Evolutionary conservation across 805 yeast genomes (phyloP), one percentile per base, ranked within the genome.

Genomic region (Hanseniaspora meyeri): DNA sequence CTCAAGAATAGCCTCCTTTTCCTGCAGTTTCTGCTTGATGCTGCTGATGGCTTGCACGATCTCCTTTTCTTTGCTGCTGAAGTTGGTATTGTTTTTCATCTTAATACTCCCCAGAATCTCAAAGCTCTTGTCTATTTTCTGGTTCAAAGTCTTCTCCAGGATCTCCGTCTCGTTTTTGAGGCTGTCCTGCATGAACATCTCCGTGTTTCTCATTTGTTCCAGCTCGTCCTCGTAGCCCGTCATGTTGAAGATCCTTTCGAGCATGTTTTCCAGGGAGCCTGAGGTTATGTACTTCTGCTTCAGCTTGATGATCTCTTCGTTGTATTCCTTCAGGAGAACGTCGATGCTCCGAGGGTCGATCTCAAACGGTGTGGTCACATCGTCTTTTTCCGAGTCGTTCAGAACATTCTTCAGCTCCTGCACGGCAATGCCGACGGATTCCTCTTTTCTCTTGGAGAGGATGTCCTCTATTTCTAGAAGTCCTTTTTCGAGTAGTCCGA

Each of bases 91-190:
- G 17, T 42, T 51, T 51, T 36, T 42, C 1, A 14, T n/a, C 39
- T 65, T 66, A 5, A 65, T 58, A 5, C 47, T 57, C 46, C 63
- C 61, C 45, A 65, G 64, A 16, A 61, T 59, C 29, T 60, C 59
- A 2, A 61, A 60, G 12, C 64, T 37, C 4, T 59, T 59, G 12
- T 60, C 59, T 29, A 64, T 60, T 16, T 60, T 56, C 8, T 54
- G 42, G 0, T 46, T 38, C 1, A 68, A 62, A 12, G 61, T 58
- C 1, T 29, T 40, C 42, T 64, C 64, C 16, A 62, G 57, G 7
- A 57, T 57, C 16, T 61, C 61, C 8, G 68, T 63, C 43, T 63
- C 64, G 8, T 57, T 43, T 12, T 32, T 51, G 27, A 51, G 14
- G 2, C 46, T 36, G 20, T 60, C 57, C 29, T 62, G 60, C 6